Evolutionary conservation across 306 rosid species (phyloP), one percentile per base, ranked within the genome.

Genomic region (Pueraria montana): DNA sequence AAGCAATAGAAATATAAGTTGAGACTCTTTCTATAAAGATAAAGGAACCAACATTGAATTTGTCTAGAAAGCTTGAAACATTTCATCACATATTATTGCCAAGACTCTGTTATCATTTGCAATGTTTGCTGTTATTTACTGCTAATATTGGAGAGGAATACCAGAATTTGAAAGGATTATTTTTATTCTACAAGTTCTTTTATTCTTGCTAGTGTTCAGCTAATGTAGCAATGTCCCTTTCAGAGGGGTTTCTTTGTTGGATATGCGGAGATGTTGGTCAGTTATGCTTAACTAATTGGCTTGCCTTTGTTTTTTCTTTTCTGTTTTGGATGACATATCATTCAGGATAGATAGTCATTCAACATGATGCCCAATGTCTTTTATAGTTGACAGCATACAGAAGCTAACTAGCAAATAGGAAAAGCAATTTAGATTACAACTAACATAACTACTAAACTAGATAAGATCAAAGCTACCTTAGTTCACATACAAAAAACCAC

Each of bases 101-200:
- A 20, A 34, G 73, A 53, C 20, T n/a, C 45, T 9, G 38, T 26
- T 46, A 55, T 13, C 72, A 70, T 70, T 58, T 59, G 63, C 72
- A 71, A 56, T n/a, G 23, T 6, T 58, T 11, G 62, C 30, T 21
- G 61, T 55, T 53, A 70, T 24, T 26, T 27, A 2, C 16, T 17
- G 6, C 32, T 6, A 64, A 20, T 48, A 13, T 36, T 21, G 62
- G 50, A 64, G 45, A 62, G n/a, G 61, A 77, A 76, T 38, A 8
- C 42, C 26, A 58, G 26, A 38, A 58, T 26, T 40, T 30, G 21
- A 11, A 63, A 20, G 81, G 49, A 46, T 64, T 46, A 27, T 27
- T 42, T 24, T 26, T 62, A 77, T 77, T 32, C 72, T 45, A 77
- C 61, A 34, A 74, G 34, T 74, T 53, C 50, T 53, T 56, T 74